phyloP scores from a whole-genome alignment of 345 rosid genomes.

The Gossypium raimondii region DNA sequence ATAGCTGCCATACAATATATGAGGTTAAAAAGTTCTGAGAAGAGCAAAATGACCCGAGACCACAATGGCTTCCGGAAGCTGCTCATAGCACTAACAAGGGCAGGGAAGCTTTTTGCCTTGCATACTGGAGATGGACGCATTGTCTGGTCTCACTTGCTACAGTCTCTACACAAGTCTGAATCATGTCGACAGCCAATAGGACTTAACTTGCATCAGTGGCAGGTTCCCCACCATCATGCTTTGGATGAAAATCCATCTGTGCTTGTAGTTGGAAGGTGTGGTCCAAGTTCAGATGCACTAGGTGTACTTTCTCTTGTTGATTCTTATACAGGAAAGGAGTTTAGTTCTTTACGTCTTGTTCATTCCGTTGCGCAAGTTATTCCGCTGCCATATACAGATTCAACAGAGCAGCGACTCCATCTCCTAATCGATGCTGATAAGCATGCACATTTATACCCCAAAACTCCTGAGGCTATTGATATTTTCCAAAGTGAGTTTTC shows the following conservation, averaged over 20 bases:
- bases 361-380: slow-evolving; percentile 78
- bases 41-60: slow-evolving; percentile 93
- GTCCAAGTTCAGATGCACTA: slow-evolving; percentile 47
- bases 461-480: slow-evolving; percentile 59
- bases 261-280: slow-evolving; percentile 75
- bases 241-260: slow-evolving; percentile 91
- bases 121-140: slow-evolving; percentile 95
- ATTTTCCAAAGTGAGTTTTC: slow-evolving; percentile 63
- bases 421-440: slow-evolving; percentile 61
- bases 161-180: slow-evolving; percentile 56
- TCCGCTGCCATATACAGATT: slow-evolving; percentile 81
- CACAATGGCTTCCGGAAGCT: slow-evolving; percentile 96
- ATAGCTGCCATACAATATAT: slow-evolving; percentile 74
- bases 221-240: slow-evolving; percentile 96
- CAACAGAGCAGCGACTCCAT: slow-evolving; percentile 85
- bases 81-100: slow-evolving; percentile 72
- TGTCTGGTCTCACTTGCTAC: slow-evolving; percentile 80
- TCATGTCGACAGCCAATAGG: slow-evolving; percentile 53
- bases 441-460: slow-evolving; percentile 80
- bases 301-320: slow-evolving; percentile 82
- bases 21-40: slow-evolving; percentile 83
- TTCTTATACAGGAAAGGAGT: slow-evolving; percentile 78
- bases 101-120: slow-evolving; percentile 82
- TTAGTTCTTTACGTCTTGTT: slow-evolving; percentile 44
- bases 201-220: slow-evolving; percentile 76